These are phyloP conservation scores for Diplocarpon mali DNA, from an alignment of 2,329 filamentous ascomycete genomes.

Conservation along the genomic window DNA sequence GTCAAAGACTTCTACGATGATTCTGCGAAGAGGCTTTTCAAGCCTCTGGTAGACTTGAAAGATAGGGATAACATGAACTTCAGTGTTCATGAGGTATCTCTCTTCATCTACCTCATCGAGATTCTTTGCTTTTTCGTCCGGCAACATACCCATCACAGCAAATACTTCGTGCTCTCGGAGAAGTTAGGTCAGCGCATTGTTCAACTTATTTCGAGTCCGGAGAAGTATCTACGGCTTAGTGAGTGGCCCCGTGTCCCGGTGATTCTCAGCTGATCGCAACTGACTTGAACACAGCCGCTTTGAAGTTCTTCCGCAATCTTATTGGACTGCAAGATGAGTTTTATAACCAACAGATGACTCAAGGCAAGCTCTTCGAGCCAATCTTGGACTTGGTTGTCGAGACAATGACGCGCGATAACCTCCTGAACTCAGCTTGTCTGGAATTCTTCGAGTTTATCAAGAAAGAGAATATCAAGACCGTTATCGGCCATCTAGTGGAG, in stretches of 20 bases:
- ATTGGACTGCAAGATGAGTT: slow-evolving; percentile 82
- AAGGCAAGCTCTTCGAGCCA: slow-evolving; percentile 71
- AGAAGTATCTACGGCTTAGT: slow-evolving; percentile 91
- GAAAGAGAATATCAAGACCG: slow-evolving; percentile 66
- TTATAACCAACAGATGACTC: slow-evolving; percentile 74
- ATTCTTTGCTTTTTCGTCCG: slow-evolving; percentile 89
- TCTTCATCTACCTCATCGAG: slow-evolving; percentile 85
- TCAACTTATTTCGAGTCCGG: slow-evolving; percentile 69
- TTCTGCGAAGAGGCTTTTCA: slow-evolving; percentile 75
- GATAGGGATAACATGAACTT: slow-evolving; percentile 58
- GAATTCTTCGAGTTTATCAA: slow-evolving; percentile 91
- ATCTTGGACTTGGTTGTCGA: slow-evolving; percentile 75
- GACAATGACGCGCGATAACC: slow-evolving; percentile 84
- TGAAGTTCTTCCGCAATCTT: slow-evolving; percentile 88
- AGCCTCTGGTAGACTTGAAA: slow-evolving; percentile 74
- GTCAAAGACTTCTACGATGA: slow-evolving; percentile 82
- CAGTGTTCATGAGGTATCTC: slow-evolving; percentile 72
- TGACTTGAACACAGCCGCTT: slow-evolving; percentile 47
- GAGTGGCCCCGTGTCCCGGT: slow-evolving; percentile 28
- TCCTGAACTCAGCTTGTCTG: slow-evolving; percentile 85
- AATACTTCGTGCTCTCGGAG: slow-evolving; percentile 76
- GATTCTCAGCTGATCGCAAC: slow-evolving; percentile 1
- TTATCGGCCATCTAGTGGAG: slow-evolving; percentile 75
- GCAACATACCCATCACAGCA: slow-evolving; percentile 76
- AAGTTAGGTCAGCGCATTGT: slow-evolving; percentile 68